phyloP scores from a whole-genome alignment of 768 basidiomycete species.

The Leucosporidium creatinivorum region DNA sequence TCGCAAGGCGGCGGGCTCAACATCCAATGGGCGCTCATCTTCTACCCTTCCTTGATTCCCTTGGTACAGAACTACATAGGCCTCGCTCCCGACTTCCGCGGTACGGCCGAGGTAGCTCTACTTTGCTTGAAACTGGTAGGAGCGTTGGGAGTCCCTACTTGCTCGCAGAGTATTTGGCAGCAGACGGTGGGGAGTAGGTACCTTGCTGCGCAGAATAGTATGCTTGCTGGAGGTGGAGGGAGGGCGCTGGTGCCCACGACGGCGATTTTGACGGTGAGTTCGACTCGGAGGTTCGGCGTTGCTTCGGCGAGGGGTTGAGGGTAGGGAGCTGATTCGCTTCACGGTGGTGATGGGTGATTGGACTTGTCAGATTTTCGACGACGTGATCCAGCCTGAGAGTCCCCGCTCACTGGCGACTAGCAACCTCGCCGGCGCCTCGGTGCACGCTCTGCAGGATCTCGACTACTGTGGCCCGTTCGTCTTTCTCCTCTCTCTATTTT shows the following conservation, averaged over 20 bases:
- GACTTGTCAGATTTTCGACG: conserved; percentile 29
- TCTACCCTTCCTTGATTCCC: conserved; percentile 32
- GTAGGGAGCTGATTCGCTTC: too few relatives aligned
- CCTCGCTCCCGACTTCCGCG: conserved; percentile 37
- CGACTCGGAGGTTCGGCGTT: not conserved
- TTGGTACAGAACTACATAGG: conserved; percentile 33
- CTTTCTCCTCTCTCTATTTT: too few relatives aligned
- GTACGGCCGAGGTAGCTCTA: conserved; percentile 32
- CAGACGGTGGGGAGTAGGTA: conserved; percentile 36
- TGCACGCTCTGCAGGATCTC: conserved; percentile 19
- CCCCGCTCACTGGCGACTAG: conserved; percentile 24
- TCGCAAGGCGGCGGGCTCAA: conserved; percentile 31
- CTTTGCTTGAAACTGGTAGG: conserved; percentile 14
- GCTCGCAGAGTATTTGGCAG: conserved; percentile 26
- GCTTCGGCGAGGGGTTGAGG: too few relatives aligned
- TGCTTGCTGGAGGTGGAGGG: conserved; percentile 14
- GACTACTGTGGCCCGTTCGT: conserved; percentile 27
- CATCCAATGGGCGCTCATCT: conserved; percentile 6
- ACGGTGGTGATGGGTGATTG: not conserved
- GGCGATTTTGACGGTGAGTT: conserved; percentile 26
- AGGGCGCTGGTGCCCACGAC: conserved; percentile 37
- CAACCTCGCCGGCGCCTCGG: conserved; percentile 25
- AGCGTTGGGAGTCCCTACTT: not conserved
- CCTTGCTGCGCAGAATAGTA: conserved; percentile 35
- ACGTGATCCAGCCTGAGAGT: conserved; percentile 37